Evolutionary conservation across 2,329 filamentous ascomycete species (phyloP), one percentile per base, ranked within the genome.

Genomic region (Pseudofabraea citricarpa): DNA sequence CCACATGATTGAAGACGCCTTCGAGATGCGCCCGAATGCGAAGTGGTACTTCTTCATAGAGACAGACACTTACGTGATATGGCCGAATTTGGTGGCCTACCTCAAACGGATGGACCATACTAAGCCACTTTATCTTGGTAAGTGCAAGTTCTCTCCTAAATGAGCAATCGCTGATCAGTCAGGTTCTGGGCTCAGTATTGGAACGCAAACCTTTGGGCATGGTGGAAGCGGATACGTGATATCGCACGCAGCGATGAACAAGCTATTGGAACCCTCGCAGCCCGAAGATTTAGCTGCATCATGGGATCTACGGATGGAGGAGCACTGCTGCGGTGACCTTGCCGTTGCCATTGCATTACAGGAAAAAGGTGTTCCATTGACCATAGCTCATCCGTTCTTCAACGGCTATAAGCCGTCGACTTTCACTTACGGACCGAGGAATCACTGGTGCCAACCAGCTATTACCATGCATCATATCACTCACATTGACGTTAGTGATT

Each of bases 21-120:
- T 71, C 52, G 54, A 60, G 19, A 59, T 73, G 59, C 67, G 70
- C 7, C 75, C 76, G 8, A 55, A 67, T 44, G 71, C 71, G 44
- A 72, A 79, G 50, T 81, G 77, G 77, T 81, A 78, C 53, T 56
- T 81, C 12, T 80, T 77, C 49, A 67, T 80, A 48, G 77, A 81
- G 41, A 73, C 74, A 39, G 77, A 80, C 56, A 76, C 74, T 7
- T 80, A 79, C 52, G 66, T 79, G 9, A 61, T 76, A 31, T 76
- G 74, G 71, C 63, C 69, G 12, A 77, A 72, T 41, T 54, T 80
- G 19, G 62, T 71, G 23, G 59, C 67, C 27, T 79, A 72, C 70
- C 59, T 80, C 33, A 52, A 58, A 31, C 59, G 52, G 21, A 55
- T 77, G 13, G 63, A 77, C 48, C 63, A 69, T 1, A 53, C 47